Evolutionary conservation across 208 protist genomes (phyloP).

Genomic region (Acanthamoeba sp.): DNA sequence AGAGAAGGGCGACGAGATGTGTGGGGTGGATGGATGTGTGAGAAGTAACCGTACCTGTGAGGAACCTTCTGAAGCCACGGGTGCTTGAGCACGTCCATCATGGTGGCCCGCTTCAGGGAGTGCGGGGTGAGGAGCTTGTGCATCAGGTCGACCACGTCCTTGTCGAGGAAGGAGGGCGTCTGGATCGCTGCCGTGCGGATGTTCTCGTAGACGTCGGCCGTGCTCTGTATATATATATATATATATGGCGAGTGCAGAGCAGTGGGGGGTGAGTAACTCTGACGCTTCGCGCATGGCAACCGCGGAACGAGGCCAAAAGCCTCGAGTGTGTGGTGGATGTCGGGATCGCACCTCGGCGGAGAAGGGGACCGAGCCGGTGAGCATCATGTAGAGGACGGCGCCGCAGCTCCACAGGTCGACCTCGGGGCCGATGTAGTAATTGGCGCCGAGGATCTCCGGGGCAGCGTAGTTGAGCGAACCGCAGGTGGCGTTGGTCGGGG

Average conservation of each 20-base stretch:
- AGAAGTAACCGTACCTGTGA: constrained; percentile 9
- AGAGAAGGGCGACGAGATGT: not conserved
- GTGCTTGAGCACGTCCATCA: constrained; percentile 73
- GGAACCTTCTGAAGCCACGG: constrained; percentile 61
- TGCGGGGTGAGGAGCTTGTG: constrained; percentile 51
- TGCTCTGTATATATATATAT: not conserved
- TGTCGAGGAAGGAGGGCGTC: constrained; percentile 43
- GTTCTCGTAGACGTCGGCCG: constrained; percentile 56
- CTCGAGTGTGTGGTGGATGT: too few species aligned
- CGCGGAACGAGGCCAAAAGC: too few species aligned
- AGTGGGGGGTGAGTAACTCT: not conserved
- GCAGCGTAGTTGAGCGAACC: constrained; percentile 67
- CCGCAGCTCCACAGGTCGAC: constrained; percentile 71
- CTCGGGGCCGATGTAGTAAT: constrained; percentile 72
- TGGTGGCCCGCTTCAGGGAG: constrained; percentile 64
- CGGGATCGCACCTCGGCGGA: not conserved
- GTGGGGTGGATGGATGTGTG: not conserved
- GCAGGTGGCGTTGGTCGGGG: constrained; percentile 71
- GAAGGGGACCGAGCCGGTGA: constrained; percentile 57
- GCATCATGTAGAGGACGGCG: constrained; percentile 73
- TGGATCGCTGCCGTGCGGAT: constrained; percentile 37
- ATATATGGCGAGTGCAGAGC: not conserved
- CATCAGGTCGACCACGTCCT: constrained; percentile 61
- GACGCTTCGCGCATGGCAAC: not conserved
- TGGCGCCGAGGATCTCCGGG: constrained; percentile 51